Evolutionary conservation across 805 yeast genomes (phyloP).

Genomic region (Yarrowia keelungensis): DNA sequence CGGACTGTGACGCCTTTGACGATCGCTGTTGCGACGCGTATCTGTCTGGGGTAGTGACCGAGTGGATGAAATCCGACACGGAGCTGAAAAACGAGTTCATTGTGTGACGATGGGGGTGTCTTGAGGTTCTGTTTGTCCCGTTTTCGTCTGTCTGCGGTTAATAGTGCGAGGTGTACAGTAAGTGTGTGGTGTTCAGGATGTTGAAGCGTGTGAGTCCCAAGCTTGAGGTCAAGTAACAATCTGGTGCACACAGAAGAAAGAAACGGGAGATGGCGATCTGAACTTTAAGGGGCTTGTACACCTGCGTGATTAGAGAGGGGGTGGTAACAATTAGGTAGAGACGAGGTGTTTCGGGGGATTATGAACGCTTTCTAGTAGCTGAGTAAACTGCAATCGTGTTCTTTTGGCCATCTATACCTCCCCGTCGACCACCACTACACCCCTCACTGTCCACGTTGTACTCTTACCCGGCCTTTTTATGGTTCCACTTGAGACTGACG

Average conservation of each 20-base stretch:
- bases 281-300: constrained; percentile 32
- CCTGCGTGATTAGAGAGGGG: constrained; percentile 16
- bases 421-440: neutral
- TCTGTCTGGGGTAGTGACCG: constrained; percentile 52
- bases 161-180: no score
- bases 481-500: constrained; percentile 33
- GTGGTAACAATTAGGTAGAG: no score
- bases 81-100: constrained; percentile 48
- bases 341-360: no score
- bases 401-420: no score
- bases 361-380: no score
- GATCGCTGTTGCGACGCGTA: constrained; percentile 48
- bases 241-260: constrained; percentile 29
- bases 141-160: no score
- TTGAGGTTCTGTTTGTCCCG: neutral
- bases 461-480: constrained; percentile 25
- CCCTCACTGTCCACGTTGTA: constrained; percentile 5
- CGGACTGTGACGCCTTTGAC: constrained; percentile 40
- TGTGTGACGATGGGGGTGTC: neutral
- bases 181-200: constrained; percentile 3
- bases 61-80: constrained; percentile 50
- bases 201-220: constrained; percentile 18
- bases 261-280: constrained; percentile 37
- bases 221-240: constrained; percentile 18
- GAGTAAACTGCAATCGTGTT: no score